phyloP scores from a whole-genome alignment of 2,329 filamentous ascomycete genomes.

The Aspergillus carbonarius region DNA sequence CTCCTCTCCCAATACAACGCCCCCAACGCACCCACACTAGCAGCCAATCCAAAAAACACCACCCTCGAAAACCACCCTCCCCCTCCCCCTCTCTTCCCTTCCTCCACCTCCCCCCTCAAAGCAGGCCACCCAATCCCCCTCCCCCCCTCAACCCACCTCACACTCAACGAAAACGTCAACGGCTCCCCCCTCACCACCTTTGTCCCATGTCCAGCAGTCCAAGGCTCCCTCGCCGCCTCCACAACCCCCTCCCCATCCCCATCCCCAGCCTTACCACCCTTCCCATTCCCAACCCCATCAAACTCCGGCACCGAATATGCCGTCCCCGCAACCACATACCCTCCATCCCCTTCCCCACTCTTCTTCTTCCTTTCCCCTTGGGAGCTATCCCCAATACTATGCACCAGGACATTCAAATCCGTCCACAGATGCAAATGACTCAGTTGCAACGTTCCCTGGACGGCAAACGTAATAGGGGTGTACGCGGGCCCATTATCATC shows the following conservation, averaged over 20 bases:
- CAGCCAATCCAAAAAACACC: conserved; percentile 39
- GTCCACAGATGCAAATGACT: conserved; percentile 90
- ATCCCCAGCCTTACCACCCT: conserved; percentile 12
- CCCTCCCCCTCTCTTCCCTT: conserved; percentile 8
- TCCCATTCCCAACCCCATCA: conserved; percentile 44
- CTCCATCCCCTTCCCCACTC: conserved; percentile 53
- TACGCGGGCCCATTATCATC: conserved; percentile 20
- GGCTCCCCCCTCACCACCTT: conserved; percentile 85
- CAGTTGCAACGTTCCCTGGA: conserved; percentile 83
- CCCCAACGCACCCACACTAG: conserved; percentile 34
- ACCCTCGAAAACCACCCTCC: conserved; percentile 29
- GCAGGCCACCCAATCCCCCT: conserved; percentile 37
- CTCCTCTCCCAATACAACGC: conserved; percentile 41
- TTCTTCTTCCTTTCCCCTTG: conserved; percentile 26
- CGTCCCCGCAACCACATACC: conserved; percentile 80
- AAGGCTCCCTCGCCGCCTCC: conserved; percentile 46
- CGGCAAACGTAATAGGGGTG: conserved; percentile 81
- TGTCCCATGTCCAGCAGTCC: conserved; percentile 50
- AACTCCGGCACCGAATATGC: conserved; percentile 81
- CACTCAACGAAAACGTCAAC: conserved; percentile 72
- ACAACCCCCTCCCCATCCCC: conserved; percentile 47
- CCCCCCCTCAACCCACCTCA: conserved; percentile 67
- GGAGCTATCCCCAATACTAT: conserved; percentile 41
- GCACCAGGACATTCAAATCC: conserved; percentile 84
- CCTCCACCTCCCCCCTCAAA: conserved; percentile 1